phyloP scores from a whole-genome alignment of 2,329 filamentous ascomycete genomes.

The Chalaropsis thielavioides region DNA sequence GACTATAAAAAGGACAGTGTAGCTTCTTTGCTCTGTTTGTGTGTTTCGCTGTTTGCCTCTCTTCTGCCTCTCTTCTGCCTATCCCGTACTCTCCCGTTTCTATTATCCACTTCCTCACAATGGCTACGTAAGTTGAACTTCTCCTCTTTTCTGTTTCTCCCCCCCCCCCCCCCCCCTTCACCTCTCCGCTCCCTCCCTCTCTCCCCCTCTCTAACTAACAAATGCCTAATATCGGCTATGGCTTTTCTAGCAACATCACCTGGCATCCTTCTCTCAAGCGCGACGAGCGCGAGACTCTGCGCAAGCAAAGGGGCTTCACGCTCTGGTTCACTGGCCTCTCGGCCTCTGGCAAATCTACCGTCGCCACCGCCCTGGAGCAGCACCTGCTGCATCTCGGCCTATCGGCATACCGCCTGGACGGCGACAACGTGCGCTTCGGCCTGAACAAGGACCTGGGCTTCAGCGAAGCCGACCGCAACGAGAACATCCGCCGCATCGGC shows the following conservation, averaged over 20 bases:
- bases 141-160: neutral
- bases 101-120: neutral
- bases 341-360: conserved; percentile 91
- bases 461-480: conserved; percentile 79
- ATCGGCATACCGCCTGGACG: conserved; percentile 83
- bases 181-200: neutral
- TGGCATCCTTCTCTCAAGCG: conserved; percentile 75
- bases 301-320: conserved; percentile 79
- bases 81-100: neutral
- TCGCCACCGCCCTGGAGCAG: conserved; percentile 92
- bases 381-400: conserved; percentile 78
- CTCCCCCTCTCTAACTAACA: neutral
- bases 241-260: conserved; percentile 61
- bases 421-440: conserved; percentile 96
- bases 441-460: conserved; percentile 97
- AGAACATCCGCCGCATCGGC: conserved; percentile 94
- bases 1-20: conserved; percentile 4
- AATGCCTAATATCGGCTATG: neutral
- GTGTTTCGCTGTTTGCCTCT: neutral
- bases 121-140: conserved; percentile 15
- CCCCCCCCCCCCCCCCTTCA: neutral
- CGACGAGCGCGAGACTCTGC: conserved; percentile 56
- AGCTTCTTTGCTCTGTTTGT: neutral
- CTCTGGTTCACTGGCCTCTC: conserved; percentile 97
- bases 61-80: neutral